A percentile compares a stretch with the other conserved stretches of the same genome.
Evolutionary conservation across 306 rosid species (phyloP).

Genomic region (Pyrus communis): DNA sequence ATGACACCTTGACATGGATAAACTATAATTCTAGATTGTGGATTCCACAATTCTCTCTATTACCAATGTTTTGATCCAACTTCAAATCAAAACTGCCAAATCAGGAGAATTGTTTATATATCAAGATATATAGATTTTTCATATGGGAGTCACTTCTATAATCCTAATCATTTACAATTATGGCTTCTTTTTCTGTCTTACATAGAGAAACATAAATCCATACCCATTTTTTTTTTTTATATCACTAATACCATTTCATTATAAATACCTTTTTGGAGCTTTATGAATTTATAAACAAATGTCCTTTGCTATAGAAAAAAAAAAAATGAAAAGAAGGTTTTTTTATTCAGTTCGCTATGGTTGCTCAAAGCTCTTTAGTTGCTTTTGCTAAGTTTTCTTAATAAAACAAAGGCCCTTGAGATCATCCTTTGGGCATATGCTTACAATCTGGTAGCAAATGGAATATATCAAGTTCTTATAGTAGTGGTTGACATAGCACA

Average conservation of each 20-base stretch:
- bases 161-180: not conserved
- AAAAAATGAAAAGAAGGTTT: not conserved
- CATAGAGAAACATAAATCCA: not conserved
- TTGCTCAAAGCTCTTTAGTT: not conserved
- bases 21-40: not conserved
- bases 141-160: not conserved
- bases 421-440: not conserved
- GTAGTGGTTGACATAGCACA: not conserved
- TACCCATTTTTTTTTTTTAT: not conserved
- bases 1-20: not conserved
- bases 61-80: not conserved
- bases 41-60: not conserved
- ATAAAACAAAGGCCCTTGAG: not conserved
- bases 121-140: not conserved
- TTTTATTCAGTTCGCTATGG: not conserved
- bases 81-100: not conserved
- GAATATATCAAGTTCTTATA: not conserved
- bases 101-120: not conserved
- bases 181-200: not conserved
- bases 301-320: not conserved
- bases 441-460: not conserved
- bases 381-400: not conserved
- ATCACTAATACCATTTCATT: not conserved
- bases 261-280: not conserved
- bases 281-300: not conserved